A percentile compares a stretch with the other conserved stretches of the same genome.
Evolutionary conservation across 352 stramenopile genomes (phyloP).

Genomic region (Pythium folliculosum): DNA sequence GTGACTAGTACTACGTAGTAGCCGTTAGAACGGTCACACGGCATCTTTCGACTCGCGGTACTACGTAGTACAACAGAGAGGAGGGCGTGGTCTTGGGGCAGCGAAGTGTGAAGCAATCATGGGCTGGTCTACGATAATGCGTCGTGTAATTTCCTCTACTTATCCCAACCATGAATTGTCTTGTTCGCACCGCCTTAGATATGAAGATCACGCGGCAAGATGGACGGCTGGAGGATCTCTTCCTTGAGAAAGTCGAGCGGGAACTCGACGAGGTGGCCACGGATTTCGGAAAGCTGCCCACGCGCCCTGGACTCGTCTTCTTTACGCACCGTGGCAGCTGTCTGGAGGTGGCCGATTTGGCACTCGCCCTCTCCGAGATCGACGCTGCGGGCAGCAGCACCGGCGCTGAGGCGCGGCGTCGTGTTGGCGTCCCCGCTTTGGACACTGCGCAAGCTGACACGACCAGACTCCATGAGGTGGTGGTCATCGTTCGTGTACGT

Average conservation of each 20-base stretch:
- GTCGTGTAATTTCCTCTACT: too few relatives aligned
- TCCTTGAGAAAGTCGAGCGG: constrained; percentile 83
- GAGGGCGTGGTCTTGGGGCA: neutral
- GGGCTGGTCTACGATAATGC: too few relatives aligned
- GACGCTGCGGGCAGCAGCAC: constrained; percentile 24
- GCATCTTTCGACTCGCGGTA: too few relatives aligned
- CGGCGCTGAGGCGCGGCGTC: constrained; percentile 10
- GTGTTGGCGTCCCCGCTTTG: constrained; percentile 35
- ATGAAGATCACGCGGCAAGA: constrained; percentile 82
- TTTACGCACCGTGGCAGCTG: constrained; percentile 77
- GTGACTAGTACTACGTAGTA: too few relatives aligned
- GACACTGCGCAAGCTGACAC: constrained; percentile 37
- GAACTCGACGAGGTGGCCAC: constrained; percentile 84
- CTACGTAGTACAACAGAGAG: too few relatives aligned
- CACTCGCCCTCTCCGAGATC: constrained; percentile 57
- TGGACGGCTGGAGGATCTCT: constrained; percentile 82
- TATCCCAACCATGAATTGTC: too few relatives aligned
- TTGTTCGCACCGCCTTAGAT: constrained; percentile 47
- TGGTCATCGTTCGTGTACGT: constrained; percentile 49
- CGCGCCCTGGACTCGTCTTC: constrained; percentile 72
- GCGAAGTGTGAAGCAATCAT: neutral
- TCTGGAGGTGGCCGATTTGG: constrained; percentile 85
- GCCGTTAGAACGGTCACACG: too few relatives aligned
- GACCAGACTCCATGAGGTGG: constrained; percentile 60
- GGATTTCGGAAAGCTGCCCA: constrained; percentile 78